Evolutionary conservation across 2,329 filamentous ascomycete species (phyloP).

Genomic region (Ceratocystis harringtonii): DNA sequence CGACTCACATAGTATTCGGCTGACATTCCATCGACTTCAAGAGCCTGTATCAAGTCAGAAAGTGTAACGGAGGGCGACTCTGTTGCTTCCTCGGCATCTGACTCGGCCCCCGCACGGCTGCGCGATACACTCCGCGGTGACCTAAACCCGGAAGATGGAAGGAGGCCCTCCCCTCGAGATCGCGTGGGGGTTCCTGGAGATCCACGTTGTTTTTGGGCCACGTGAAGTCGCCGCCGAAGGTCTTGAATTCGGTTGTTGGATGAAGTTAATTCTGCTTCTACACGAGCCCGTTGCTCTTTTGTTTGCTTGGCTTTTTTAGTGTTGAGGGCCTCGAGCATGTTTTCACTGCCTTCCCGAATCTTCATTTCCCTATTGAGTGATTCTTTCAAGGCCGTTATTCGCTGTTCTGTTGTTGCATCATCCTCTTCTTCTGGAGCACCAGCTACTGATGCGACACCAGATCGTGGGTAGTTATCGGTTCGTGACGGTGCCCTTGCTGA

Average conservation of each 20-base stretch:
- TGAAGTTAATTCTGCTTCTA: conserved; percentile 78
- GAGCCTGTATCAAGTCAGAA: conserved; percentile 73
- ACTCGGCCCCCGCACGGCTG: conserved; percentile 41
- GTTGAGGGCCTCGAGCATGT: conserved; percentile 88
- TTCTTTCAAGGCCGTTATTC: conserved; percentile 62
- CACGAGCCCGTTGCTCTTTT: conserved; percentile 63
- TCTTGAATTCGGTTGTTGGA: conserved; percentile 61
- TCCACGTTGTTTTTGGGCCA: conserved; percentile 37
- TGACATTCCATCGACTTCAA: conserved; percentile 75
- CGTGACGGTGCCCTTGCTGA: conserved; percentile 44
- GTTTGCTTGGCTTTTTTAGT: conserved; percentile 91
- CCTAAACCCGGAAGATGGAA: conserved; percentile 34
- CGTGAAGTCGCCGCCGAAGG: conserved; percentile 44
- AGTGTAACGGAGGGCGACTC: conserved; percentile 89
- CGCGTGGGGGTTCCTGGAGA: conserved; percentile 38
- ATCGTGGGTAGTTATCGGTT: conserved; percentile 29
- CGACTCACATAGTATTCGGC: conserved; percentile 91
- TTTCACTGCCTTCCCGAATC: conserved; percentile 95
- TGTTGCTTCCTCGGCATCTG: conserved; percentile 50
- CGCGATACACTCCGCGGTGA: conserved; percentile 43
- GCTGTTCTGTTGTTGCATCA: conserved; percentile 48
- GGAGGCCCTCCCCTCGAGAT: conserved; percentile 33
- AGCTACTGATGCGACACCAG: conserved; percentile 9
- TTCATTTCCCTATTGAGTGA: conserved; percentile 90
- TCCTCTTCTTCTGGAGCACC: conserved; percentile 40